phyloP scores from a whole-genome alignment of 1,139 yeast genomes.

The Saccharomyces hybrid region DNA sequence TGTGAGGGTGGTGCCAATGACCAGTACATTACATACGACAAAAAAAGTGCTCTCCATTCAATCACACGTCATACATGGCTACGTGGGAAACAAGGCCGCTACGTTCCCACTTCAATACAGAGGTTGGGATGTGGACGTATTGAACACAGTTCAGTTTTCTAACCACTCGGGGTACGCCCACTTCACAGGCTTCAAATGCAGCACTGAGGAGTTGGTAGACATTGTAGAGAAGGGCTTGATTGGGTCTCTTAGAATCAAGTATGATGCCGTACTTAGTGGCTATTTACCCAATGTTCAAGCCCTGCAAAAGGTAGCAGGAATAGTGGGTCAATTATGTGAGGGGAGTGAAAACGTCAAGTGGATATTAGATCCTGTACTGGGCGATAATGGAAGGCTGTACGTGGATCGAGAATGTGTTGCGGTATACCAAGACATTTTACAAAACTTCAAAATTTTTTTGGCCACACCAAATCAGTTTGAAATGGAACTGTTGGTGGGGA shows the following conservation, averaged over 20 bases:
- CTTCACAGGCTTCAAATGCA: constrained; percentile 39
- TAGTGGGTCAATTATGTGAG: constrained; percentile 13
- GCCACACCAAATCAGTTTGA: constrained; percentile 93
- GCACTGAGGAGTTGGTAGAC: constrained; percentile 37
- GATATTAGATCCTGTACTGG: constrained; percentile 89
- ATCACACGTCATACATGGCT: constrained; percentile 83
- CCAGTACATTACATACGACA: neutral
- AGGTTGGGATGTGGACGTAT: constrained; percentile 81
- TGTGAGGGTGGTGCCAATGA: neutral
- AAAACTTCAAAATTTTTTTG: constrained; percentile 47
- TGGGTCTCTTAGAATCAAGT: constrained; percentile 36
- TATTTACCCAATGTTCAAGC: constrained; percentile 57
- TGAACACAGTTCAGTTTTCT: constrained; percentile 73
- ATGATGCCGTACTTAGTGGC: constrained; percentile 63
- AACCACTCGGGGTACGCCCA: constrained; percentile 78
- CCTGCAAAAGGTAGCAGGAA: constrained; percentile 34
- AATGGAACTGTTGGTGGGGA: constrained; percentile 61
- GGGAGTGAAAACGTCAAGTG: constrained; percentile 35
- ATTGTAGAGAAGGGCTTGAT: constrained; percentile 44
- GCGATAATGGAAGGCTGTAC: constrained; percentile 80
- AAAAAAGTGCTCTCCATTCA: constrained; percentile 48
- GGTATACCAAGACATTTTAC: constrained; percentile 52
- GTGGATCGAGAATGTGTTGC: constrained; percentile 66
- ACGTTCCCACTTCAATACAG: constrained; percentile 68
- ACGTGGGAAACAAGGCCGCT: constrained; percentile 75